A percentile compares a stretch with the other conserved stretches of the same genome.
Conservation (phyloP, 768 basidiomycete species). For the Leucocoprinus leucothites region DNA sequence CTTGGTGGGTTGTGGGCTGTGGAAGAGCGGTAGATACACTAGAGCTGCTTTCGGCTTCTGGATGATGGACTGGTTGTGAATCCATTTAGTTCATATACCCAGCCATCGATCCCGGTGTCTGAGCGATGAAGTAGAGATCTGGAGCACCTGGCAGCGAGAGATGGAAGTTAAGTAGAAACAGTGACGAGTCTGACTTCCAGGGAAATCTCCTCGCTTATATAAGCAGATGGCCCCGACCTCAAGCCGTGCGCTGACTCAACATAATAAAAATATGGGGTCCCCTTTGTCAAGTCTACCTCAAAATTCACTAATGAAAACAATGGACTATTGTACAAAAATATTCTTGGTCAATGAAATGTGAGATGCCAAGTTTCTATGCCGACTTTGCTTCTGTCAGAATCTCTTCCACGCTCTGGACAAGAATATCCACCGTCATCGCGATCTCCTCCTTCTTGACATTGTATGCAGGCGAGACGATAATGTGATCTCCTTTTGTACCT, state of each 20-base stretch:
- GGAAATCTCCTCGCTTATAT: slow-evolving; percentile 41
- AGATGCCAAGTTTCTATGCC: slow-evolving; percentile 8
- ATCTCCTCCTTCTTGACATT: slow-evolving; percentile 71
- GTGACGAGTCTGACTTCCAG: slow-evolving; percentile 26
- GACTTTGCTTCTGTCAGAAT: slow-evolving; percentile 38
- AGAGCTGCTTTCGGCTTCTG: slow-evolving; percentile 71
- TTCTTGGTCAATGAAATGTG: background rate
- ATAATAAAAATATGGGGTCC: background rate
- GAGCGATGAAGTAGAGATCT: slow-evolving; percentile 29
- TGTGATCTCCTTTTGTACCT: slow-evolving; percentile 68
- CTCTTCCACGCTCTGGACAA: slow-evolving; percentile 68
- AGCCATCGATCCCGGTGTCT: slow-evolving; percentile 72
- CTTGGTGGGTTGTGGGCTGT: slow-evolving; percentile 36
- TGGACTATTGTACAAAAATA: slow-evolving; percentile 7
- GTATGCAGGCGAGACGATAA: slow-evolving; percentile 78
- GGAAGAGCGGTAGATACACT: slow-evolving; percentile 46
- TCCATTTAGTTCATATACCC: slow-evolving; percentile 89
- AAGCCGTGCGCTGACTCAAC: slow-evolving; percentile 5
- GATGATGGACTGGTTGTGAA: slow-evolving; percentile 71
- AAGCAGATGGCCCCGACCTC: slow-evolving; percentile 25
- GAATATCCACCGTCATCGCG: slow-evolving; percentile 60
- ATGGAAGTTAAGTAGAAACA: slow-evolving; percentile 25
- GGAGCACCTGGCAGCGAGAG: slow-evolving; percentile 26
- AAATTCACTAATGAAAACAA: background rate
- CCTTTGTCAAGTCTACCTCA: background rate